Evolutionary conservation across 2,329 filamentous ascomycete genomes (phyloP).

Genomic region (Calycina marina): DNA sequence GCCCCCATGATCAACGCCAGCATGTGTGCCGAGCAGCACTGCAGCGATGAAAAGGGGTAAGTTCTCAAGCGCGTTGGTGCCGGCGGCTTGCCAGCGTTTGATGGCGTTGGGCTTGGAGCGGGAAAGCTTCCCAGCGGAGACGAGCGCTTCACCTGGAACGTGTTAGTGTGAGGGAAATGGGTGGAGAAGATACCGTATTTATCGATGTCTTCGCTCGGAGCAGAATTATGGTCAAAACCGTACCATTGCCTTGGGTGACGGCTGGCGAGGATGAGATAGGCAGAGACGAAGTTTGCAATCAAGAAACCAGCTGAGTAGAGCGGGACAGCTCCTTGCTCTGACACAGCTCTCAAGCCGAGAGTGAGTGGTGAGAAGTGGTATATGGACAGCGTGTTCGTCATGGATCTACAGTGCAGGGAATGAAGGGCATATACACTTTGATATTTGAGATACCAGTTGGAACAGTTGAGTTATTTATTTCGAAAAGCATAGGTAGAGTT

Average conservation of each 20-base stretch:
- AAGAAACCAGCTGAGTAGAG: too few species aligned
- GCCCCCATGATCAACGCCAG: slow-evolving; percentile 22
- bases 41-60: slow-evolving; percentile 26
- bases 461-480: too few species aligned
- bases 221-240: slow-evolving; percentile 31
- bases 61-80: slow-evolving; percentile 31
- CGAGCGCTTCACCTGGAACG: neutral
- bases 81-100: slow-evolving; percentile 29
- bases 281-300: slow-evolving; percentile 1
- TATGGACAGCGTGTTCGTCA: too few species aligned
- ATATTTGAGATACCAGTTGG: too few species aligned
- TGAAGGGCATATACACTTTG: too few species aligned
- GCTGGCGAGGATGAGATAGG: slow-evolving; percentile 18
- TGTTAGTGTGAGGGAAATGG: neutral
- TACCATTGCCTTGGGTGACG: slow-evolving; percentile 27
- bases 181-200: slow-evolving; percentile 25
- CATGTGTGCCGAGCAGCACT: slow-evolving; percentile 26
- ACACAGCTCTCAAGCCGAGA: too few species aligned
- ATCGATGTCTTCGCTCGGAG: slow-evolving; percentile 30
- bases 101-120: slow-evolving; percentile 28
- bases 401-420: too few species aligned
- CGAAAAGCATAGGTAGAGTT: too few species aligned
- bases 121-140: slow-evolving; percentile 27
- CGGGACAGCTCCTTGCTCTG: too few species aligned
- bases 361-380: too few species aligned